These are phyloP conservation scores for Claviceps monticola DNA, from an alignment of 2,329 filamentous ascomycete genomes.

Conservation along the genomic window DNA sequence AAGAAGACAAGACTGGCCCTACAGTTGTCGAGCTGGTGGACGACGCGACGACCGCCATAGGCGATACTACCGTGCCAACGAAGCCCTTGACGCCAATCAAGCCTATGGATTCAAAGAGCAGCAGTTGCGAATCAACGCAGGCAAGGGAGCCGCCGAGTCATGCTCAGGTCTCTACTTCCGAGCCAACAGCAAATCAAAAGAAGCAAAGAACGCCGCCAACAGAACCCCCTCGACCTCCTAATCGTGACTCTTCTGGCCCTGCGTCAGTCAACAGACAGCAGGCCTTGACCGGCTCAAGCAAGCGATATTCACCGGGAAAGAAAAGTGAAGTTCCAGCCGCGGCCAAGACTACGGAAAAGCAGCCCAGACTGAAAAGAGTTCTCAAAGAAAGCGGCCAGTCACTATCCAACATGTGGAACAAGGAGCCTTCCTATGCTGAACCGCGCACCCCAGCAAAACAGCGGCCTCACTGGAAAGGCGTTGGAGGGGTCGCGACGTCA, in stretches of 20 bases:
- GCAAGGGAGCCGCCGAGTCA: background rate
- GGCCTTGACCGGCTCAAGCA: slow-evolving; percentile 1
- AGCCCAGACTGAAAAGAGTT: slow-evolving; percentile 26
- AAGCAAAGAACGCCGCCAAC: slow-evolving; percentile 24
- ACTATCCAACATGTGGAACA: slow-evolving; percentile 34
- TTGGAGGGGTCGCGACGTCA: slow-evolving; percentile 2
- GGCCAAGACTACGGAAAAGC: slow-evolving; percentile 11
- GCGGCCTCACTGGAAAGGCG: slow-evolving; percentile 13
- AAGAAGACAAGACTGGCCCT: slow-evolving; percentile 15
- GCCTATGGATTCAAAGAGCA: background rate
- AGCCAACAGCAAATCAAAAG: slow-evolving; percentile 31
- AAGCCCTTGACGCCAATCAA: background rate
- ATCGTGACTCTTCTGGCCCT: slow-evolving; percentile 10
- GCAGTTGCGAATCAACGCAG: background rate
- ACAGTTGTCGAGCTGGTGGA: slow-evolving; percentile 16
- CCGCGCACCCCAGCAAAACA: slow-evolving; percentile 9
- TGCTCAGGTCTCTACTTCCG: background rate
- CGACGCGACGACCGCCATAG: slow-evolving; percentile 8
- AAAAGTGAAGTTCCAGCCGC: slow-evolving; percentile 13
- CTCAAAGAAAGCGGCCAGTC: slow-evolving; percentile 36
- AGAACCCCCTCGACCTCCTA: slow-evolving; percentile 1
- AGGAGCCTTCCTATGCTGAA: slow-evolving; percentile 23
- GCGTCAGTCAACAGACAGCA: slow-evolving; percentile 3
- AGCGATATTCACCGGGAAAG: slow-evolving; percentile 14
- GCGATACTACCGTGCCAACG: background rate